Conservation (phyloP, 108 stramenopile species). For the Discostella pseudostelligera region DNA sequence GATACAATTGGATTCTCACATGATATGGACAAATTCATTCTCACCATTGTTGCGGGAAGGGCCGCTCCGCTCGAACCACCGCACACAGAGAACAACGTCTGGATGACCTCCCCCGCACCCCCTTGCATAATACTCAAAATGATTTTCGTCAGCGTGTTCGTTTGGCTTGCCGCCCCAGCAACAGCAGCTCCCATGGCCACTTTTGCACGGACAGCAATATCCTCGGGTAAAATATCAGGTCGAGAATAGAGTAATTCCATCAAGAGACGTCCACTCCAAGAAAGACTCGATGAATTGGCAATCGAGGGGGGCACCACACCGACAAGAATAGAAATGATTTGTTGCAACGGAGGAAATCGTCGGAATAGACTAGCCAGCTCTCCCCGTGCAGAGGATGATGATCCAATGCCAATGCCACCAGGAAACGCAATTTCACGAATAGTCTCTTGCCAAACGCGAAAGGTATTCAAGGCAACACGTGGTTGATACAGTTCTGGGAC, state of each 20-base stretch:
- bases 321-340: conserved; percentile 27
- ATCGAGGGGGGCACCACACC: conserved; percentile 10
- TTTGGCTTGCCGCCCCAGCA: background rate
- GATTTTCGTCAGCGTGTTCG: conserved; percentile 29
- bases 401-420: background rate
- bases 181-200: conserved; percentile 41
- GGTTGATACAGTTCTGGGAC: conserved; percentile 53
- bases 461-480: conserved; percentile 46
- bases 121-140: conserved; percentile 76
- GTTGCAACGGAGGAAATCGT: conserved; percentile 38
- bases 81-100: conserved; percentile 53
- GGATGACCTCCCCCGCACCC: conserved; percentile 55
- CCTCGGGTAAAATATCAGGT: conserved; percentile 55
- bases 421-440: conserved; percentile 21
- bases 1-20: background rate
- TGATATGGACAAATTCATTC: conserved; percentile 10
- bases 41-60: conserved; percentile 75
- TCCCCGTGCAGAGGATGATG: background rate
- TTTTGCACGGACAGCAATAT: conserved; percentile 56
- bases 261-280: conserved; percentile 66
- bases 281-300: background rate
- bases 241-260: conserved; percentile 68
- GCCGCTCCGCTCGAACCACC: conserved; percentile 78
- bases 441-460: conserved; percentile 55
- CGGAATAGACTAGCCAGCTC: conserved; percentile 15